Evolutionary conservation across 2,329 filamentous ascomycete genomes (phyloP).

Genomic region (Chaetomiaceae sp.): DNA sequence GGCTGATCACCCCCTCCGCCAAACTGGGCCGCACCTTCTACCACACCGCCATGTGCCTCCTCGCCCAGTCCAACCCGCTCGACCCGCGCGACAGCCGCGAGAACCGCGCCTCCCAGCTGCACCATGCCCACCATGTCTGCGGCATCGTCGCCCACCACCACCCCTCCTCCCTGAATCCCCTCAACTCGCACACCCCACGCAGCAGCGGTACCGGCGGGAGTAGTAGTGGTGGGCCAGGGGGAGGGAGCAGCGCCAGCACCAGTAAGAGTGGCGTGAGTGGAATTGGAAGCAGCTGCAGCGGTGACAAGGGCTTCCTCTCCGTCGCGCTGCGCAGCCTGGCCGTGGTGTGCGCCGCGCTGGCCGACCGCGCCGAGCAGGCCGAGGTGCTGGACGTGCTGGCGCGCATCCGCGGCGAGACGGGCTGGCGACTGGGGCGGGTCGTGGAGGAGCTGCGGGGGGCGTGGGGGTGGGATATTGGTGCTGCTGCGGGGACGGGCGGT

Average conservation of each 20-base stretch:
- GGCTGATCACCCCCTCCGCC: constrained; percentile 75
- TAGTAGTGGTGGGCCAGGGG: too few species aligned
- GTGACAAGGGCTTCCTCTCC: too few species aligned
- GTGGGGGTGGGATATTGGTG: constrained; percentile 62
- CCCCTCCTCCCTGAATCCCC: too few species aligned
- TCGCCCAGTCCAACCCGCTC: constrained; percentile 73
- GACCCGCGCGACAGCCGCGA: constrained; percentile 54
- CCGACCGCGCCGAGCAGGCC: constrained; percentile 63
- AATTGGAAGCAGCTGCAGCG: constrained; percentile 66
- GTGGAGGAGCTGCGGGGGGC: constrained; percentile 64
- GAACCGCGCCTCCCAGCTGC: constrained; percentile 62
- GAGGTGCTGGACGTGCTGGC: constrained; percentile 74
- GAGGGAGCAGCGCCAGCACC: too few species aligned
- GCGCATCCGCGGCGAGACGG: constrained; percentile 67
- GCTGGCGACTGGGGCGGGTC: constrained; percentile 71
- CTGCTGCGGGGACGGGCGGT: not conserved
- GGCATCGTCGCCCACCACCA: constrained; percentile 70
- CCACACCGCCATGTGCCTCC: constrained; percentile 75
- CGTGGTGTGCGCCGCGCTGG: constrained; percentile 69
- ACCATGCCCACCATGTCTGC: constrained; percentile 78
- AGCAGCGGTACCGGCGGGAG: too few species aligned
- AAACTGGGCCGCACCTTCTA: constrained; percentile 82
- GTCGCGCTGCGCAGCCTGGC: constrained; percentile 74
- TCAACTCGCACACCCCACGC: too few species aligned
- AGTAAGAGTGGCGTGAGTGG: constrained; percentile 36